A percentile compares a stretch with the other conserved stretches of the same genome.
These are phyloP conservation scores for Tylopilus cervinicoccineus DNA, from an alignment of 768 basidiomycete genomes.

Conservation along the genomic window DNA sequence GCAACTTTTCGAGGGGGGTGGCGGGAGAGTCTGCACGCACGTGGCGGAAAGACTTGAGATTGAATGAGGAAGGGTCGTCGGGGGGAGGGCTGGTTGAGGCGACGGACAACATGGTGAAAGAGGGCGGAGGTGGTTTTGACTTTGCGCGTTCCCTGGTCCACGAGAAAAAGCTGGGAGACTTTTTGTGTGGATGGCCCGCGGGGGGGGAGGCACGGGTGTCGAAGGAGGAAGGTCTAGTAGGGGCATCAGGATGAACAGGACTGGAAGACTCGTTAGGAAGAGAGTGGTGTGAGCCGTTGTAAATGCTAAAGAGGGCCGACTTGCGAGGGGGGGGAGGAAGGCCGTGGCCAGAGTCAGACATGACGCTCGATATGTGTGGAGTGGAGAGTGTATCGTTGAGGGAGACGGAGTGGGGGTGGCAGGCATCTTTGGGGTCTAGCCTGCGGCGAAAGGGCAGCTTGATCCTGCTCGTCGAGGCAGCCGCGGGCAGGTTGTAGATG, in stretches of 20 bases:
- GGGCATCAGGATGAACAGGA: conserved; percentile 19
- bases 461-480: conserved; percentile 41
- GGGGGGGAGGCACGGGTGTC: conserved; percentile 13
- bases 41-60: conserved; percentile 72
- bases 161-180: conserved; percentile 34
- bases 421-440: conserved; percentile 7
- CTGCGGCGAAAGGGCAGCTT: conserved; percentile 43
- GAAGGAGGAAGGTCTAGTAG: conserved; percentile 9
- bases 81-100: conserved; percentile 19
- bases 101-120: conserved; percentile 35
- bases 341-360: conserved; percentile 43
- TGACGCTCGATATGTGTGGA: conserved; percentile 33
- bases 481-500: conserved; percentile 23
- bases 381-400: conserved; percentile 28
- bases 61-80: conserved; percentile 47
- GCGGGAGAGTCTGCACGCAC: conserved; percentile 46
- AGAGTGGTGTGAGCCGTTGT: conserved; percentile 50
- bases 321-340: conserved; percentile 58
- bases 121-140: conserved; percentile 22
- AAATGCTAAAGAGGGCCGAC: conserved; percentile 59
- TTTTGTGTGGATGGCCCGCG: conserved; percentile 24
- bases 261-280: conserved; percentile 43
- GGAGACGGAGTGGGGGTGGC: conserved; percentile 1
- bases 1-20: conserved; percentile 12
- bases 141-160: conserved; percentile 38